Evolutionary conservation across 2,329 filamentous ascomycete species (phyloP), one percentile per base, ranked within the genome.

Genomic region (Fusarium sp.): DNA sequence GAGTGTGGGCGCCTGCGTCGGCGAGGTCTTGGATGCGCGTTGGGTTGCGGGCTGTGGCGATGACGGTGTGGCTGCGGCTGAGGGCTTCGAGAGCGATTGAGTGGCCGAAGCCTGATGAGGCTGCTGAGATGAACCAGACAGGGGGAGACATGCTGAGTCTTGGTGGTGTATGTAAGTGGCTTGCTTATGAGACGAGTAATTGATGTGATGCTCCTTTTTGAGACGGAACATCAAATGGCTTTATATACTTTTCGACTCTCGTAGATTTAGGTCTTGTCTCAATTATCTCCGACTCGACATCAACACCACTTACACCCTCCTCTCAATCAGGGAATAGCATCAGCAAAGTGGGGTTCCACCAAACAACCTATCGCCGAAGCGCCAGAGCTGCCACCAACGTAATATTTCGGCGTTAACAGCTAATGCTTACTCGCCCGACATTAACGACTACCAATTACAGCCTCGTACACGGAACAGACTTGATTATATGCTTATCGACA

Each of bases 101-200:
- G 6, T 74, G 73, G 7, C 84, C 84, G 56, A 86, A 81, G 46
- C 84, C 83, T 15, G 78, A 82, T 22, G 81, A 82, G 41, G 78
- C 78, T 25, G 81, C 83, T 10, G 79, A 80, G 67, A 86, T 80
- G 72, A 86, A 79, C 83, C 84, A 86, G 28, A 83, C 77, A 40
- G 74, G 76, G 3, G 61, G 62, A 43, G 59, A 44, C 39, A 60
- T 47, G 13, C 34, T 43, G 52, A 58, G 64, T 9, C 19, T 19
- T 6, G 13, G 15, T 2, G n/a, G 5, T 5, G 10, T n/a, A n/a
- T n/a, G n/a, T n/a, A n/a, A n/a, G n/a, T n/a, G n/a, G n/a, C n/a
- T n/a, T n/a, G n/a, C n/a, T n/a, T n/a, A n/a, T n/a, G n/a, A n/a
- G n/a, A n/a, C n/a, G n/a, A n/a, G n/a, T n/a, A n/a, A n/a, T n/a